Evolutionary conservation across 169 alveolate genomes (phyloP).

Genomic region (Eimeria praecox): DNA sequence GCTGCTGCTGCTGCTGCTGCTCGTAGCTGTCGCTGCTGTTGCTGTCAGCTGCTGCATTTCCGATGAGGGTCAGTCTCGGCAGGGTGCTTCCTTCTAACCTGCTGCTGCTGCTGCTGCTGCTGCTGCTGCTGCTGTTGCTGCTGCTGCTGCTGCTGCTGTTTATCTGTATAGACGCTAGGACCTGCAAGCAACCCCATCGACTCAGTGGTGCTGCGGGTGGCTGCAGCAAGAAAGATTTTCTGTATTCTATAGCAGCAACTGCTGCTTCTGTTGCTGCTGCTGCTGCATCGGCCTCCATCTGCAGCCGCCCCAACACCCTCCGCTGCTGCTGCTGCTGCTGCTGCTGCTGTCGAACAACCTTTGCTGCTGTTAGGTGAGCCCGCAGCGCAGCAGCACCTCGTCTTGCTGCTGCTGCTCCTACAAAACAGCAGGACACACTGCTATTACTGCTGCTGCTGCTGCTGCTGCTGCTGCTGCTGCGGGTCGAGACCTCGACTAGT

Average conservation of each 20-base stretch:
- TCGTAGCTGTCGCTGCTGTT: neutral
- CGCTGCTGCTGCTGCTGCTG: conserved; percentile 56
- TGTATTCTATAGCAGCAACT: conserved; percentile 52
- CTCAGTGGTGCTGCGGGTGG: conserved; percentile 22
- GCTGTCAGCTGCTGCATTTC: neutral
- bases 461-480: conserved; percentile 55
- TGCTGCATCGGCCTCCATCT: conserved; percentile 39
- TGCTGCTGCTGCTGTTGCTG: neutral
- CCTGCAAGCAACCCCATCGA: conserved; percentile 47
- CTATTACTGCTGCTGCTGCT: conserved; percentile 12
- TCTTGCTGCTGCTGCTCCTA: conserved; percentile 58
- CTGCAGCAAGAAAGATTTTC: neutral
- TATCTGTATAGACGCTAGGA: conserved; percentile 1
- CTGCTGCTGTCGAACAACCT: conserved; percentile 55
- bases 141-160: conserved; percentile 31
- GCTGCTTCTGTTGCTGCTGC: conserved; percentile 67
- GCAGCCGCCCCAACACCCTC: conserved; percentile 50
- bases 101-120: conserved; percentile 43
- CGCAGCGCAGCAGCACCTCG: conserved; percentile 67
- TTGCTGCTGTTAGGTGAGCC: conserved; percentile 51
- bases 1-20: conserved; percentile 64
- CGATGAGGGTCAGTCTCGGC: conserved; percentile 52
- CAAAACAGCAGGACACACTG: conserved; percentile 44
- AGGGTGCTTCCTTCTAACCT: neutral
- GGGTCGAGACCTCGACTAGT: conserved; percentile 14